phyloP scores from a whole-genome alignment of 1,284 basidiomycete genomes.

The Ustilago shanxiensis region DNA sequence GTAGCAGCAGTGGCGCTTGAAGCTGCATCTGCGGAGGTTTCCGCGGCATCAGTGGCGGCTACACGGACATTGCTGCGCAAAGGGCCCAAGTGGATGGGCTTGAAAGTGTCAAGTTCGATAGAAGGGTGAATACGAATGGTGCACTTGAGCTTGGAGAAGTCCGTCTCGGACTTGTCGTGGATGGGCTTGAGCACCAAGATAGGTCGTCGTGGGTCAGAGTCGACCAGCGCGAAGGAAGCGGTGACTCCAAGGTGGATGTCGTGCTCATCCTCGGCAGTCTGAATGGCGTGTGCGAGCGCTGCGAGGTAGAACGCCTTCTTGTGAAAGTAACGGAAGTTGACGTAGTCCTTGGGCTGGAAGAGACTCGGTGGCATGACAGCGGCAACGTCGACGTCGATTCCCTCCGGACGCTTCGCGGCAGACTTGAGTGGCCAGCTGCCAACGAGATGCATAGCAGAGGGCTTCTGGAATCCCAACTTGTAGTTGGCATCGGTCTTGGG shows the following conservation, averaged over 20 bases:
- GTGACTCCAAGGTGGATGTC: constrained; percentile 74
- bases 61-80: constrained; percentile 73
- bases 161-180: constrained; percentile 74
- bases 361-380: constrained; percentile 74
- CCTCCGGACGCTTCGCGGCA: constrained; percentile 57
- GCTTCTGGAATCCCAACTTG: constrained; percentile 83
- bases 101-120: constrained; percentile 77
- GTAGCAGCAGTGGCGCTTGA: constrained; percentile 71
- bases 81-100: constrained; percentile 79
- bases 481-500: constrained; percentile 72
- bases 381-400: constrained; percentile 64
- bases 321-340: constrained; percentile 90
- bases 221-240: constrained; percentile 76
- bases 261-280: constrained; percentile 40
- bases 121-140: constrained; percentile 82
- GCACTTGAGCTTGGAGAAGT: constrained; percentile 79
- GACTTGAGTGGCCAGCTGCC: constrained; percentile 69
- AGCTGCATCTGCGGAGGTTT: constrained; percentile 26
- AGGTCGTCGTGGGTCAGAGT: constrained; percentile 79
- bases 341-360: constrained; percentile 95
- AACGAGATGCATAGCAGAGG: constrained; percentile 78
- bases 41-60: constrained; percentile 23
- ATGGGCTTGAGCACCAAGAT: constrained; percentile 77
- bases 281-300: constrained; percentile 79
- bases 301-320: constrained; percentile 93